Base-by-base conservation (phyloP, 2,329 filamentous ascomycete species). In the Aphanocladium album region DNA sequence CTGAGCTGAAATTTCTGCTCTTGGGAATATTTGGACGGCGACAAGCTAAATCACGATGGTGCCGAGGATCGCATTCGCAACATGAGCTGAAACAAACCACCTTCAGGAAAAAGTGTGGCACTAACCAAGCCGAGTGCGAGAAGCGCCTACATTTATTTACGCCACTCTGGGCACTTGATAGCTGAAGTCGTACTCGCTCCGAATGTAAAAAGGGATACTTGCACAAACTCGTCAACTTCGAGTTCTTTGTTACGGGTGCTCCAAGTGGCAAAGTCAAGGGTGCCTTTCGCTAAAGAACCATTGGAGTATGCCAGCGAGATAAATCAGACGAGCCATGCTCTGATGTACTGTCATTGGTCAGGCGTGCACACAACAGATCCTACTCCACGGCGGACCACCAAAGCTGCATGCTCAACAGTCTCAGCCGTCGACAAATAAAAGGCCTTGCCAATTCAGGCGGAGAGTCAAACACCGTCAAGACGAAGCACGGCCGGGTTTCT, bases 81-180 rank as follows among this genome's bases (percentile, higher is more conserved):
- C 43, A 49, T 39, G 54, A 57, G 54, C 54, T 57, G 54, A 57
- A 57, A 49, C 43, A 57, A 30, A 37, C 53, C 53, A 57, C 25
- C 27, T 11, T 39, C 5, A 23, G 23, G 17, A 50, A 39, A 25
- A 5, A 45, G 11, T 35, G 53, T 35, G 39, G 54, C 33, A 57
- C 43, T 19, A 25, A 19, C 25, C 17, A n/a, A 33, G 47, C 47
- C 19, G 25, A 50, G 41, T 39, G 35, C 12, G 12, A 39, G 12
- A 12, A 27, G 12, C 8, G 21, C 37, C 43, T 8, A n/a, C 52
- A 45, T 45, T 33, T 25, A 45, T 8, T 55, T 25, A 23, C 52
- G 52, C 52, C 52, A 53, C 50, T 33, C 17, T 23, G 16, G 30
- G 16, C 11, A 45, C 23, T 46, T 21, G 21, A n/a, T 35, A 37